A percentile compares a stretch with the other conserved stretches of the same genome.
These are phyloP conservation scores for Microthlaspi erraticum DNA, from an alignment of 345 rosid species.

Conservation along the genomic window DNA sequence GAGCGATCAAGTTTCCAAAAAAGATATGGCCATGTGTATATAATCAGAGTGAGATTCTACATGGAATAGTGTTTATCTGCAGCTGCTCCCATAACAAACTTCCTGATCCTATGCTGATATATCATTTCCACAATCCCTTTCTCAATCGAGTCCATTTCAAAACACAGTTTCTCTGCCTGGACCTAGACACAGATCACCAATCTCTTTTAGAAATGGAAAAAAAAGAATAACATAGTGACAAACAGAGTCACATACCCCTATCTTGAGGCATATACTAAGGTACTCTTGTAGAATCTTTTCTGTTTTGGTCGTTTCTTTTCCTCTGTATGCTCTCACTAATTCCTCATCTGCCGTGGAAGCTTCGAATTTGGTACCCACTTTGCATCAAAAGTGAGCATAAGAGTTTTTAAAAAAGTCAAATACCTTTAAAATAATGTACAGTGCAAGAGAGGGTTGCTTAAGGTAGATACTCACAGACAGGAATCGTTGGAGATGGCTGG, in stretches of 20 bases:
- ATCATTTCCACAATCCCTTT: slow-evolving; percentile 71
- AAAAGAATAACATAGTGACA: slow-evolving; percentile 1
- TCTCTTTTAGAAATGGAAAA: slow-evolving; percentile 5
- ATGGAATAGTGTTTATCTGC: slow-evolving; percentile 62
- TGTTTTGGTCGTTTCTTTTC: slow-evolving; percentile 54
- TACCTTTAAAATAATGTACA: not conserved
- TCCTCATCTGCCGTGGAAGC: slow-evolving; percentile 49
- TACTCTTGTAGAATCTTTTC: slow-evolving; percentile 56
- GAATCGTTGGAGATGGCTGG: slow-evolving; percentile 65
- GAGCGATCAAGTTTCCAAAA: too few relatives aligned
- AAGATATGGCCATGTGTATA: slow-evolving; percentile 3
- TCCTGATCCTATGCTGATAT: slow-evolving; percentile 53
- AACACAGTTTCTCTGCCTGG: slow-evolving; percentile 59
- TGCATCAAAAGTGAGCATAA: too few relatives aligned
- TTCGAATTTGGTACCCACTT: too few relatives aligned
- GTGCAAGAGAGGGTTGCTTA: not conserved
- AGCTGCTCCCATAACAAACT: slow-evolving; percentile 92
- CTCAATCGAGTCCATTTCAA: slow-evolving; percentile 59
- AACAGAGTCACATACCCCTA: slow-evolving; percentile 57
- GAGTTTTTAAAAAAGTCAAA: slow-evolving; percentile 25
- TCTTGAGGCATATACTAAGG: slow-evolving; percentile 51
- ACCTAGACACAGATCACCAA: slow-evolving; percentile 50
- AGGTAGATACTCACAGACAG: slow-evolving; percentile 55
- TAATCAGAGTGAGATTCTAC: too few relatives aligned
- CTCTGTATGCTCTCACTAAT: slow-evolving; percentile 64